Evolutionary conservation across 176 grass and related monocot genomes (phyloP), one percentile per base, ranked within the genome.

Genomic region (Oryza brachyantha): DNA sequence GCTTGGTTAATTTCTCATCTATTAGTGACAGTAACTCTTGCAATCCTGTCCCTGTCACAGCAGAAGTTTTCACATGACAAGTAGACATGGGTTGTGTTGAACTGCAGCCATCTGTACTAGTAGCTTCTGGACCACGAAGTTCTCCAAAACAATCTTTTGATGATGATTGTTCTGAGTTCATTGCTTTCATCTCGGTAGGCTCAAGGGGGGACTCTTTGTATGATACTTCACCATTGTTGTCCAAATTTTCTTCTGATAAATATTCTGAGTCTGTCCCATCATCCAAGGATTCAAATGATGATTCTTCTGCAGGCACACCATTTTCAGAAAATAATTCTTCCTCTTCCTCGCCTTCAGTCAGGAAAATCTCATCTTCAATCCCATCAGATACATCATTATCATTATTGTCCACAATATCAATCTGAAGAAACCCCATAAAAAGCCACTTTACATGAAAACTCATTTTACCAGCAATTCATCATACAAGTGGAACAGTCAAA

Each of bases 31-130:
- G 64, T 28, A 97, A 76, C 69, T 90, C 89, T 80, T 97, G 89
- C 85, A 97, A 86, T 65, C 94, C 94, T 81, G 72, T 70, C 45
- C 94, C 87, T 1, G 62, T 80, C 36, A 92, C 82, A 46, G 91
- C 89, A 74, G 94, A 97, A 81, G 89, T 94, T 88, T 90, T 92
- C 73, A 97, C 89, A 27, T 85, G 81, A 61, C 74, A 90, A 78
- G 48, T 76, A 29, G 38, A 68, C 77, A 62, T 8, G 75, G 72
- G 46, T 75, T 78, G 79, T 81, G 70, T 84, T 57, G 42, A 80
- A 78, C 50, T 50, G 77, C 46, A 45, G 39, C 66, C 29, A 48
- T 79, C 70, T 28, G 61, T 19, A 39, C 13, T 57, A 64, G 48
- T 61, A 69, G 25, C 55, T 70, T 88, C 65, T 11, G 39, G 60